A percentile compares a stretch with the other conserved stretches of the same genome.
phyloP scores from a whole-genome alignment of 257 asterid species.

The Scutellaria galericulata region DNA sequence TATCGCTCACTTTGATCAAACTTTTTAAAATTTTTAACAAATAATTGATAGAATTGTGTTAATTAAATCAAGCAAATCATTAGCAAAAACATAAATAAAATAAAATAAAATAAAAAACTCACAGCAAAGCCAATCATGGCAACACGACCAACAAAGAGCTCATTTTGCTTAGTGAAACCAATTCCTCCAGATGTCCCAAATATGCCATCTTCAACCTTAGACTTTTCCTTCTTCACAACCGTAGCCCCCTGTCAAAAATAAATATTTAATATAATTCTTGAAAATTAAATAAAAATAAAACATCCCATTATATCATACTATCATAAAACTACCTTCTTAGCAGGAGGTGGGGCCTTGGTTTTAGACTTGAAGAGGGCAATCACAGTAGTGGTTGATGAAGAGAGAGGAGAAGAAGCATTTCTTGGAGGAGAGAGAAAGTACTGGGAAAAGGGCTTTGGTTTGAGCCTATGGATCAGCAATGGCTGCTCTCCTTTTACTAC shows the following conservation, averaged over 20 bases:
- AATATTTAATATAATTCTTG: neutral
- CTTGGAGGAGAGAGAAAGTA: conserved; percentile 48
- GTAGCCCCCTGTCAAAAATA: conserved; percentile 26
- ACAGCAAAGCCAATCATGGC: conserved; percentile 98
- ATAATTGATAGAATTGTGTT: too few relatives aligned
- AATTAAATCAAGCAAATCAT: neutral
- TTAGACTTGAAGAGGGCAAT: conserved; percentile 72
- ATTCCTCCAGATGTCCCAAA: conserved; percentile 94
- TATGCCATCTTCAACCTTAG: conserved; percentile 83
- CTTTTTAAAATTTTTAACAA: too few relatives aligned
- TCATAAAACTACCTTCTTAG: conserved; percentile 52
- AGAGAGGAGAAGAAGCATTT: conserved; percentile 38
- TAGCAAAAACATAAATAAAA: too few relatives aligned
- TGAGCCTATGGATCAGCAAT: conserved; percentile 52
- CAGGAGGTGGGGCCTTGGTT: conserved; percentile 65
- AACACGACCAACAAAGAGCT: conserved; percentile 92
- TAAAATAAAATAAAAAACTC: conserved; percentile 38
- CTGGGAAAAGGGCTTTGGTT: conserved; percentile 56
- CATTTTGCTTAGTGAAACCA: conserved; percentile 89
- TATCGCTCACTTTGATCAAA: too few relatives aligned
- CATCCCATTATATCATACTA: neutral
- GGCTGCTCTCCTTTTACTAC: conserved; percentile 47
- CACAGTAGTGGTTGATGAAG: conserved; percentile 42
- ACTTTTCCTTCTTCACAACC: conserved; percentile 52
- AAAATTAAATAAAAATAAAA: neutral